These are phyloP conservation scores for Turnera subulata DNA, from an alignment of 345 rosid species.

Conservation along the genomic window DNA sequence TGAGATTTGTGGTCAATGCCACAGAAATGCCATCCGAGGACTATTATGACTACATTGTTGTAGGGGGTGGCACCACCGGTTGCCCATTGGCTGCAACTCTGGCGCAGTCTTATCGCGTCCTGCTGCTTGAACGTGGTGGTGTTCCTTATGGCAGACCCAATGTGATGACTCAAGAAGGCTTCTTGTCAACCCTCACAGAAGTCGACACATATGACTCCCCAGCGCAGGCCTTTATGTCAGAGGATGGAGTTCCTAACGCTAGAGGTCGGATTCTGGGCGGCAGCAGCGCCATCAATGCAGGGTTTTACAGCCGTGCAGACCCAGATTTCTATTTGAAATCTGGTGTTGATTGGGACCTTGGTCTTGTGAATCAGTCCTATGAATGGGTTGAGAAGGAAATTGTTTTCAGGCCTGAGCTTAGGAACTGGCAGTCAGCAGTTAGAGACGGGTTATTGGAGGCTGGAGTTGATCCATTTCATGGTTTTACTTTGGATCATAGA, in stretches of 20 bases:
- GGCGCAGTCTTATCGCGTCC: constrained; percentile 61
- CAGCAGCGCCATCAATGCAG: constrained; percentile 37
- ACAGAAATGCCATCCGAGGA: too few species aligned
- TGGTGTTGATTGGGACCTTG: constrained; percentile 44
- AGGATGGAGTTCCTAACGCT: constrained; percentile 84
- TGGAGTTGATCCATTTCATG: constrained; percentile 48
- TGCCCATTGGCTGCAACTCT: constrained; percentile 19
- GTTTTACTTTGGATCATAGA: constrained; percentile 50
- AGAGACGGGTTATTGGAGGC: constrained; percentile 59
- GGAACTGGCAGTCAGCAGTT: constrained; percentile 52
- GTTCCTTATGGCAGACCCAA: constrained; percentile 44
- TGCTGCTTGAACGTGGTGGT: constrained; percentile 46
- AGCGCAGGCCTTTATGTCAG: constrained; percentile 74
- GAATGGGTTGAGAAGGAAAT: constrained; percentile 62
- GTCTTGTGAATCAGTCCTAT: constrained; percentile 46
- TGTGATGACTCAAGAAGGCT: constrained; percentile 80
- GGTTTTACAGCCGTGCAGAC: constrained; percentile 15
- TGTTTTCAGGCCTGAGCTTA: constrained; percentile 41
- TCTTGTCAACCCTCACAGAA: constrained; percentile 58
- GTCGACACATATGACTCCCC: constrained; percentile 64
- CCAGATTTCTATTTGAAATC: constrained; percentile 38
- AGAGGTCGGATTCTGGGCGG: constrained; percentile 91
- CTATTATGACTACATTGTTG: too few species aligned
- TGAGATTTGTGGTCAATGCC: too few species aligned
- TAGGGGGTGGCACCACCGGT: background rate